phyloP scores from a whole-genome alignment of 148 eudicot species.

The Talinum fruticosum region DNA sequence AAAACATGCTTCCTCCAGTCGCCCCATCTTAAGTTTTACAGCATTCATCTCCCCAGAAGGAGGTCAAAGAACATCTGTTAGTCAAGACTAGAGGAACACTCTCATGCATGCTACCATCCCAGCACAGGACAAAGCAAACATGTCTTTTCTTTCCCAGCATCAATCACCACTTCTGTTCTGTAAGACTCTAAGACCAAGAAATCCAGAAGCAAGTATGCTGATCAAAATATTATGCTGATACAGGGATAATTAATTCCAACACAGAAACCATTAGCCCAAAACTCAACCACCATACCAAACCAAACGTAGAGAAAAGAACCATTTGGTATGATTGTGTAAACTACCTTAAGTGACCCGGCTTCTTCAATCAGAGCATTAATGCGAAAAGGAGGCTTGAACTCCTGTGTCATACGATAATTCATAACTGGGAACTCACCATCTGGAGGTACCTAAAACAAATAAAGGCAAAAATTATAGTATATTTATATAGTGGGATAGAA shows the following conservation, averaged over 20 bases:
- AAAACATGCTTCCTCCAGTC: background rate
- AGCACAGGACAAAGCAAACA: background rate
- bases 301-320: background rate
- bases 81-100: background rate
- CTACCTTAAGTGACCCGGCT: constrained; percentile 87
- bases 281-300: background rate
- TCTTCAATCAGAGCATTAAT: constrained; percentile 80
- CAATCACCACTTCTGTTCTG: background rate
- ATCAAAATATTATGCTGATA: background rate
- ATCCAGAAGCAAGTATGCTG: background rate
- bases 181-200: background rate
- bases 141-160: background rate
- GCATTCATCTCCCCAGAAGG: background rate
- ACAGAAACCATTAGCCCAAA: background rate
- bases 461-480: background rate
- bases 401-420: constrained; percentile 98
- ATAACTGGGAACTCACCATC: constrained; percentile 98
- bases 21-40: background rate
- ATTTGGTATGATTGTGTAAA: constrained; percentile 4
- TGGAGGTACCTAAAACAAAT: constrained; percentile 62
- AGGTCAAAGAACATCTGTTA: background rate
- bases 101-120: background rate
- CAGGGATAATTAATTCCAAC: background rate
- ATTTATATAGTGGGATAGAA: constrained; percentile 1
- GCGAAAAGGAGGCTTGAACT: constrained; percentile 90